Conservation (phyloP, 2,329 filamentous ascomycete genomes). For the Fusarium sp. region DNA sequence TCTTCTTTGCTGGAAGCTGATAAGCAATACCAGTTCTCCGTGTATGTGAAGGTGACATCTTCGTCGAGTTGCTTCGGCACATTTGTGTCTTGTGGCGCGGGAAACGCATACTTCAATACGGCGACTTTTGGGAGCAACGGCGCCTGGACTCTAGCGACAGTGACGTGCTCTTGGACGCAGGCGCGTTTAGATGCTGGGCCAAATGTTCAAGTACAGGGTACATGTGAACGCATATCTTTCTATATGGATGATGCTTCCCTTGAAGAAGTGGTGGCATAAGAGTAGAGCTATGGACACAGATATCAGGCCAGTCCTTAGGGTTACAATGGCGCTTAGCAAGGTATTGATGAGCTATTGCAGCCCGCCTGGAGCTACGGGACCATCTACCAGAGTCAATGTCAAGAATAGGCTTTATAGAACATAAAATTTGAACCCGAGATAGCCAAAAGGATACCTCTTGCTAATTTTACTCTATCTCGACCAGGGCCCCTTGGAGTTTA, state of each 20-base stretch:
- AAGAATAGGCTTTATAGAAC: too few relatives aligned
- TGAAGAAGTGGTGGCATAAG: not conserved
- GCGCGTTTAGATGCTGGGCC: not conserved
- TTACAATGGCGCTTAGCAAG: too few relatives aligned
- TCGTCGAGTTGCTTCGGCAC: not conserved
- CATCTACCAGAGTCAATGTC: too few relatives aligned
- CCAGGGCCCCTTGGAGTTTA: not conserved
- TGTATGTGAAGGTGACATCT: not conserved
- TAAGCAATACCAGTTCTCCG: not conserved
- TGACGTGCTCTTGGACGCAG: constrained; percentile 14
- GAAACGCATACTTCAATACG: not conserved
- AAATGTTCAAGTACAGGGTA: not conserved
- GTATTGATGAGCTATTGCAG: too few relatives aligned
- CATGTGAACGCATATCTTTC: not conserved
- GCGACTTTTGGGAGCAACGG: not conserved
- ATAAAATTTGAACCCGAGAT: too few relatives aligned
- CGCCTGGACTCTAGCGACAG: not conserved
- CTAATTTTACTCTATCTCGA: not conserved
- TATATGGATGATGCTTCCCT: not conserved
- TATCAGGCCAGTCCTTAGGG: not conserved
- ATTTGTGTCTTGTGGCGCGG: not conserved
- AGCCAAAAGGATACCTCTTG: too few relatives aligned
- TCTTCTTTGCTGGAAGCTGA: not conserved
- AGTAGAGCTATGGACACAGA: not conserved
- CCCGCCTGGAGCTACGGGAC: too few relatives aligned